Conservation (phyloP, 352 stramenopile genomes). For the Pythium oligandrum region DNA sequence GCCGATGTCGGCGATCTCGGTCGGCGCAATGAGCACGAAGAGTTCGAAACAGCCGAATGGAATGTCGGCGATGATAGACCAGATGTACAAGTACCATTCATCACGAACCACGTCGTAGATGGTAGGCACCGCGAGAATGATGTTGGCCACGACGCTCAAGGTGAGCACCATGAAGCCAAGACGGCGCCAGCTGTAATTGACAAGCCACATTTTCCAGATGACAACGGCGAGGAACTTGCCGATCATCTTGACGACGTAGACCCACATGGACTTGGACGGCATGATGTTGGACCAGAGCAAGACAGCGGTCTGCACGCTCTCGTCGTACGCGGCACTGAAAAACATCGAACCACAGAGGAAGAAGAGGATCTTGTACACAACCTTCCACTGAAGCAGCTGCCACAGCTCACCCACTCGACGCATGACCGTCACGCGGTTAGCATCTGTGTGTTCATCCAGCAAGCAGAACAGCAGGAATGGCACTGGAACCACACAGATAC, state of each 20-base stretch:
- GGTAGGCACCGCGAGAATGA: slow-evolving; percentile 7
- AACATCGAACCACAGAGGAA: slow-evolving; percentile 13
- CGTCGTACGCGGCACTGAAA: slow-evolving; percentile 17
- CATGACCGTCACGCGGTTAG: neutral
- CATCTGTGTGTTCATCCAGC: slow-evolving; percentile 1
- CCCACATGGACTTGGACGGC: neutral
- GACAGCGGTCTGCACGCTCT: slow-evolving; percentile 13
- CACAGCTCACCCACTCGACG: slow-evolving; percentile 6
- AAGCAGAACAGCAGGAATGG: slow-evolving; percentile 32
- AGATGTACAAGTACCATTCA: slow-evolving; percentile 40
- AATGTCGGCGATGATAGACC: slow-evolving; percentile 26
- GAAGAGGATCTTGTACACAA: slow-evolving; percentile 18
- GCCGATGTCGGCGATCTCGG: slow-evolving; percentile 50
- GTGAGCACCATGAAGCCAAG: slow-evolving; percentile 7
- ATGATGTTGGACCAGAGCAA: slow-evolving; percentile 13
- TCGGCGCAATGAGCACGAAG: slow-evolving; percentile 34
- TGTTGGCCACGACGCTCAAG: slow-evolving; percentile 6
- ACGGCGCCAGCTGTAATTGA: slow-evolving; percentile 11
- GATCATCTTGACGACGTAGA: slow-evolving; percentile 3
- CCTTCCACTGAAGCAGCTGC: slow-evolving; percentile 18
- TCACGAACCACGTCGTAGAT: slow-evolving; percentile 30
- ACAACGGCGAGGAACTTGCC: slow-evolving; percentile 4
- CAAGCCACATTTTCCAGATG: slow-evolving; percentile 10
- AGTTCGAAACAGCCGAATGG: slow-evolving; percentile 39
- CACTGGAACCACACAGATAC: slow-evolving; percentile 19